Evolutionary conservation across 2,329 filamentous ascomycete genomes (phyloP), one percentile per base, ranked within the genome.

Genomic region (Phaeosphaeria sp.): DNA sequence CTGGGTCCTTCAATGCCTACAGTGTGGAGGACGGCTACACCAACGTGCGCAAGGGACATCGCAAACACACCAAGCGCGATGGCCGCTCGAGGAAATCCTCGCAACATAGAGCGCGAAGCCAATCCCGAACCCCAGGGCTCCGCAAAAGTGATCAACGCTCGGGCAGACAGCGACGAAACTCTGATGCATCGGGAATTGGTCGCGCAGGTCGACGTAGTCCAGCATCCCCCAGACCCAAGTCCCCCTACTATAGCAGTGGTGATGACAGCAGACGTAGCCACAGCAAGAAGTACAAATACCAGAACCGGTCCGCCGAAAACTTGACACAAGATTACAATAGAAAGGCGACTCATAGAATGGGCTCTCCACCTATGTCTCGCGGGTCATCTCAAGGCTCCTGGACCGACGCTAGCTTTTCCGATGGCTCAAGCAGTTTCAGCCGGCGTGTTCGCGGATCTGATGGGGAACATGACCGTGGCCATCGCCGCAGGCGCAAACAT

Each of bases 11-110:
- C 22, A 62, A 53, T 18, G 58, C 57, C 21, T 57, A 51, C 30
- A 58, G 65, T n/a, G 60, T 72, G 18, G 69, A 72, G 17, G 55
- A 63, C 9, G 65, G 60, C 8, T 73, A 70, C 48, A 52, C 49
- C 6, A 48, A 62, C 39, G 51, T 67, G 11, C 57, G 47, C 15
- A 55, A 59, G 17, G 59, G 52, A 8, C 55, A 57, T n/a, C 61
- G 60, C 44, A 63, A 59, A 25, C 65, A 63, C 11, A 61, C 62
- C 25, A 51, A 60, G 21, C 60, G 56, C 11, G 56, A 57, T 25
- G 51, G 50, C 4, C 59, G 56, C 2, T 57, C 51, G 59, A 61
- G 67, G 46, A 53, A 52, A 21, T 42, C 36, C 3, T 39, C 49
- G 43, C 55, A 48, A 44, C 54, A 59, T 20, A 64, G 51, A 20